Base-by-base conservation (phyloP, 1,284 basidiomycete genomes). In the Sparassis latifolia region DNA sequence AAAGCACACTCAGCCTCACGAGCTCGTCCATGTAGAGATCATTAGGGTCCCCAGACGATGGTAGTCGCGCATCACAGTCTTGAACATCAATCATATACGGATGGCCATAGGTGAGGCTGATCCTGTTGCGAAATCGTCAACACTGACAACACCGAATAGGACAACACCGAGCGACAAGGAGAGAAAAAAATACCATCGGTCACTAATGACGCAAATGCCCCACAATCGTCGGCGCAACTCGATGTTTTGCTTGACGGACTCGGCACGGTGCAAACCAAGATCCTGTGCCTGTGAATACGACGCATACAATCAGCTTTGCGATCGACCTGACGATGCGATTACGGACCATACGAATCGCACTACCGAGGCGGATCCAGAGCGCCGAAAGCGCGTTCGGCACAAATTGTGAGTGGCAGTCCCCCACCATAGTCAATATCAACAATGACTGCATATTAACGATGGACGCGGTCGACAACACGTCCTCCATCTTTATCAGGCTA, bases 31-130 rank as follows among this genome's bases (percentile, higher is more conserved):
- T 79, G 67, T 91, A 91, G 55, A 84, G 72, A 57, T 86, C 82
- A 41, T 80, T 76, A 27, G 79, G 76, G 59, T 89, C 82, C 12
- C 78, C 89, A 47, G 83, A 89, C 58, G 77, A 90, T 3, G 92
- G 92, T 35, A 96, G 72, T 42, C 92, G 83, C 10, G 89, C 88
- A 66, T 97, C 94, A 67, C 94, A 97, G 67, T 97, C 94, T 57
- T 87, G 82, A 2, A 97, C 80, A 66, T 96, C 91, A 57, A 97
- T 93, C 83, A 94, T 88, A 66, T 85, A 86, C 2, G 94, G 90
- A 59, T 90, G 88, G 1, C 90, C 90, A 62, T 88, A 92, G 37
- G 86, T 82, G 41, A 86, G 69, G 64, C 85, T 86, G 50, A 81
- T 77, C 86, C 86, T 89, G 62, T 29, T 54, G 47, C 27, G 51